These are phyloP conservation scores for Mortierella polycephala DNA, from an alignment of 371 early-diverging fungal species.

Conservation along the genomic window DNA sequence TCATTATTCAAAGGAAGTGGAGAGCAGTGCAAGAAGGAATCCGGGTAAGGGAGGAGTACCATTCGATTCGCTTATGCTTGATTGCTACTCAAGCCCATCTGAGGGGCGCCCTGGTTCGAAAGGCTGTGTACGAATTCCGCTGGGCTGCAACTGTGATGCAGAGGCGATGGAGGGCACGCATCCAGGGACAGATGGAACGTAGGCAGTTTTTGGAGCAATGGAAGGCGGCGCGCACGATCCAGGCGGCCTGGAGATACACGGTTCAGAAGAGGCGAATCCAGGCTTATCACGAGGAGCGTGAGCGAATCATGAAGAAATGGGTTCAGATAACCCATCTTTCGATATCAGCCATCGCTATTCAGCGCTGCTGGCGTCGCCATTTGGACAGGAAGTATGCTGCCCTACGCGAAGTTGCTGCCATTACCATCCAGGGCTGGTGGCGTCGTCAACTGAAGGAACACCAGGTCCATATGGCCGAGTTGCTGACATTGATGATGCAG, in stretches of 20 bases:
- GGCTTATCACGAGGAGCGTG: slow-evolving; percentile 27
- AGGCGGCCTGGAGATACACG: slow-evolving; percentile 26
- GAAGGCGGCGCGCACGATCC: slow-evolving; percentile 32
- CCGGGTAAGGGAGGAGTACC: slow-evolving; percentile 19
- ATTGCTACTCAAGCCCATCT: slow-evolving; percentile 35
- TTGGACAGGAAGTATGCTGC: slow-evolving; percentile 4
- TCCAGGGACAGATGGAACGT: slow-evolving; percentile 17
- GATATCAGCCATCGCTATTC: slow-evolving; percentile 38
- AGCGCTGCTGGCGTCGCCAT: slow-evolving; percentile 43
- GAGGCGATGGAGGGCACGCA: slow-evolving; percentile 22
- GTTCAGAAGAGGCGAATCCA: slow-evolving; percentile 19
- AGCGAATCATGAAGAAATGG: slow-evolving; percentile 27
- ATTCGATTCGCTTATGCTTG: background rate
- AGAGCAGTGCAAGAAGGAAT: slow-evolving; percentile 30
- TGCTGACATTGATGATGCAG: slow-evolving; percentile 28
- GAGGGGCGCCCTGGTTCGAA: slow-evolving; percentile 28
- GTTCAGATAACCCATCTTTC: slow-evolving; percentile 28
- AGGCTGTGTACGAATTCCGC: slow-evolving; percentile 12
- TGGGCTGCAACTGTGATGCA: slow-evolving; percentile 30
- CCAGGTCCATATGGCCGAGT: slow-evolving; percentile 11
- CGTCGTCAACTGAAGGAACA: slow-evolving; percentile 9
- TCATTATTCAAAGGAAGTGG: slow-evolving; percentile 38
- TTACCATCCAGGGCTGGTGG: slow-evolving; percentile 46
- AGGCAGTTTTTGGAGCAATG: slow-evolving; percentile 20
- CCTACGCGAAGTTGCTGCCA: slow-evolving; percentile 16